Conservation (phyloP, 1,284 basidiomycete species). For the Sanghuangporus weigelae region DNA sequence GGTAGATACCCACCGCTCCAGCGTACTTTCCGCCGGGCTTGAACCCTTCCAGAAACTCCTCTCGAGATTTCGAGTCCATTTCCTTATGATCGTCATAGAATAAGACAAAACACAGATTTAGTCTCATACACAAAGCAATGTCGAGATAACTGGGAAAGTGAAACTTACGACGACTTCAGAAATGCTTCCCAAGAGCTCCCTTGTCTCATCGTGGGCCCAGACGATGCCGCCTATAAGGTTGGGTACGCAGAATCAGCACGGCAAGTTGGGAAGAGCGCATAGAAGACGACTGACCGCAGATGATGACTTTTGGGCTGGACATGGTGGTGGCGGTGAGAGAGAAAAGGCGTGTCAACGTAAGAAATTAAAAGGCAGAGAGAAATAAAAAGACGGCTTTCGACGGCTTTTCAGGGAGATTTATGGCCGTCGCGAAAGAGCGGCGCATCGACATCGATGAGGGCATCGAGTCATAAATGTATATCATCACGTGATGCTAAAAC, state of each 20-base stretch:
- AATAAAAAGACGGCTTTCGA: slow-evolving; percentile 5
- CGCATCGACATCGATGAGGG: not conserved
- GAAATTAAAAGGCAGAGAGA: not conserved
- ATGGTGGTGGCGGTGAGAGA: slow-evolving; percentile 27
- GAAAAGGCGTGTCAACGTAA: not conserved
- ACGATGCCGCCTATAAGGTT: slow-evolving; percentile 52
- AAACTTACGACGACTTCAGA: slow-evolving; percentile 72
- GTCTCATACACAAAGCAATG: not conserved
- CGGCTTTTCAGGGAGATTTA: not conserved
- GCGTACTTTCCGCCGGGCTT: slow-evolving; percentile 68
- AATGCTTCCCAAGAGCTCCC: slow-evolving; percentile 57
- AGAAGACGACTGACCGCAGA: slow-evolving; percentile 35
- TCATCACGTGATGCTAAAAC: not conserved
- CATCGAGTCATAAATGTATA: not conserved
- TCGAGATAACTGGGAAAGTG: not conserved
- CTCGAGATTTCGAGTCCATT: slow-evolving; percentile 61
- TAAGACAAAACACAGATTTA: not conserved
- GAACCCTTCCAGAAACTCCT: slow-evolving; percentile 65
- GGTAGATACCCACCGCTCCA: slow-evolving; percentile 74
- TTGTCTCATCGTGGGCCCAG: slow-evolving; percentile 77
- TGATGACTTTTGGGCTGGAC: slow-evolving; percentile 36
- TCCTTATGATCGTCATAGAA: slow-evolving; percentile 32
- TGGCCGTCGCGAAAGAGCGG: not conserved
- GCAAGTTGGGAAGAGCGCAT: not conserved
- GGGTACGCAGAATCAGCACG: not conserved